A percentile compares a stretch with the other conserved stretches of the same genome.
Conservation (phyloP, 352 stramenopile species). For the Globisporangium recalcitrans region DNA sequence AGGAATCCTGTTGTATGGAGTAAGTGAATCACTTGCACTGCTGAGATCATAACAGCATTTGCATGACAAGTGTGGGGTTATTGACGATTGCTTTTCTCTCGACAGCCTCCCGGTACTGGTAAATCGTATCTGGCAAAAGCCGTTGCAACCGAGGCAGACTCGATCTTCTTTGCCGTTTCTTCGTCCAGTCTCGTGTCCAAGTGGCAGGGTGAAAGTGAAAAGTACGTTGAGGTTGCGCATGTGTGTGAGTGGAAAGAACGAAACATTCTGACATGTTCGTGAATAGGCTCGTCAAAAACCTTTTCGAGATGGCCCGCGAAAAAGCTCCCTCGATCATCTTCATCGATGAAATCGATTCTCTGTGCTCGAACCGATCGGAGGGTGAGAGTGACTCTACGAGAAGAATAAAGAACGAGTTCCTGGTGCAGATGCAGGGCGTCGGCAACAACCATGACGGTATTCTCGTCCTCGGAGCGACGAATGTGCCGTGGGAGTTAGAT, state of each 20-base stretch:
- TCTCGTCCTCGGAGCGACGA: constrained; percentile 96
- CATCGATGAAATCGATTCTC: constrained; percentile 97
- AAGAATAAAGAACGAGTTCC: constrained; percentile 98
- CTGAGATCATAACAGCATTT: neutral
- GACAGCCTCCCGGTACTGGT: constrained; percentile 81
- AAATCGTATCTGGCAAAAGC: constrained; percentile 97
- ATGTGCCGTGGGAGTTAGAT: constrained; percentile 98
- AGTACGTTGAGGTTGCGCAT: constrained; percentile 29
- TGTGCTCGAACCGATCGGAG: constrained; percentile 90
- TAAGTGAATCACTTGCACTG: constrained; percentile 38
- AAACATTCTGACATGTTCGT: neutral
- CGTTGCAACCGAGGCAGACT: constrained; percentile 98
- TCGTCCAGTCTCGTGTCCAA: constrained; percentile 98
- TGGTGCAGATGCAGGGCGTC: constrained; percentile 97
- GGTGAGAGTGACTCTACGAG: constrained; percentile 94
- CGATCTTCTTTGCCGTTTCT: constrained; percentile 97
- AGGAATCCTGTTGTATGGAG: constrained; percentile 97
- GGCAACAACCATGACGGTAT: constrained; percentile 88
- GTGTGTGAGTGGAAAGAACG: neutral
- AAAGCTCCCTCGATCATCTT: constrained; percentile 94
- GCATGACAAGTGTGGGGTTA: neutral
- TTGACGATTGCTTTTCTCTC: neutral
- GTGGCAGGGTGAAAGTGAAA: constrained; percentile 96
- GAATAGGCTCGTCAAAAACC: constrained; percentile 92
- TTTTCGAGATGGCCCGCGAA: constrained; percentile 98